Base-by-base conservation (phyloP, 345 rosid genomes). In the Reutealis trisperma region DNA sequence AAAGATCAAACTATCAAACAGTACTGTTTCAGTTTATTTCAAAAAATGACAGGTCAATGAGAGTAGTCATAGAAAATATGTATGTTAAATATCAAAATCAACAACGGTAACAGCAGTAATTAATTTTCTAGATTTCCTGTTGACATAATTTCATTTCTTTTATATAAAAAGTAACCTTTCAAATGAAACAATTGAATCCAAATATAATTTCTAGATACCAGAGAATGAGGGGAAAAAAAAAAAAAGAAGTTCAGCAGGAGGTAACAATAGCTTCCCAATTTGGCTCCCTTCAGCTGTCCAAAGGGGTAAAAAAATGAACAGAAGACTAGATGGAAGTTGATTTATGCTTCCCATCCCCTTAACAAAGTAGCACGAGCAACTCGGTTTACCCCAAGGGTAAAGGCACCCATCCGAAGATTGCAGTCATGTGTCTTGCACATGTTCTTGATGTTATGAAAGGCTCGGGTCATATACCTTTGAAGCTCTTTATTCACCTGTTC, bases 331-430 rank as follows among this genome's bases (percentile, higher is more conserved):
- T 14, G 10, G 52, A 27, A 59, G 13, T 45, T n/a, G 18, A 47
- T 21, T 85, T 78, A 96, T 72, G 97, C 98, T 82, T 94, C 98
- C 98, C 99, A 96, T 66, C 98, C 99, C 81, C 99, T 88, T 32
- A 94, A 81, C 69, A 83, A 81, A 41, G 97, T 90, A 72, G 98
- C 97, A 21, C 98, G 90, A 2, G 98, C 99, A 59, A 96, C 98
- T 6, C 98, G 89, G 90, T 90, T 94, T 45, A 96, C 93, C 4
- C 97, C 99, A 0, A 96, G 99, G 3, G 99, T 92, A 81, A 96
- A 96, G 72, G 99, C 99, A 41, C 99, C 99, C 98, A 96, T 96
- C 64, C 99, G 94, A 58, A 94, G 95, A 83, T 84, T 88, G 88
- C 99, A 96, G 34, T 91, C 24, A 78, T 96, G 93, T 5, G 91